Conservation (phyloP, 345 rosid species). For the Salix caprea region DNA sequence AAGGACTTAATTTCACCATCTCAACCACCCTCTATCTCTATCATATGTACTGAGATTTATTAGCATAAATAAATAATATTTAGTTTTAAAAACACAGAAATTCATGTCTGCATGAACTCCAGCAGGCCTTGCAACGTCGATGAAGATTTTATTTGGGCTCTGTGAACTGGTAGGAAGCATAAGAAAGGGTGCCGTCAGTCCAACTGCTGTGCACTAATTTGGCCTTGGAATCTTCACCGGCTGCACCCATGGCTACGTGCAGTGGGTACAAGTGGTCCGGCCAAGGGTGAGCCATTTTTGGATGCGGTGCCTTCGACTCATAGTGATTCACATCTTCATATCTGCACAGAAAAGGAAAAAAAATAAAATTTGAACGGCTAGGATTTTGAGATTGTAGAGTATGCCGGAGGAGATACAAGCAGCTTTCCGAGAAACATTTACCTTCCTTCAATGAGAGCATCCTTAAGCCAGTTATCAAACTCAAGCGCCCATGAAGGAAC, state of each 20-base stretch:
- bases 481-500: conserved; percentile 63
- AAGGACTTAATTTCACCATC: too few relatives aligned
- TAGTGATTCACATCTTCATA: conserved; percentile 75
- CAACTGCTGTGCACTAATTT: conserved; percentile 79
- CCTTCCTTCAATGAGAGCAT: conserved; percentile 83
- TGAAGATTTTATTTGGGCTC: conserved; percentile 23
- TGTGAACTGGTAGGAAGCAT: conserved; percentile 70
- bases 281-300: conserved; percentile 73
- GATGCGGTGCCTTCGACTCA: conserved; percentile 61
- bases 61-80: too few relatives aligned
- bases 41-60: too few relatives aligned
- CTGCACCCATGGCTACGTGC: conserved; percentile 91
- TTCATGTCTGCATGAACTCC: not conserved
- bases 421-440: conserved; percentile 5
- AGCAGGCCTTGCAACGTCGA: not conserved
- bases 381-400: not conserved
- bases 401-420: not conserved
- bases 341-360: conserved; percentile 20
- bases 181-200: conserved; percentile 63
- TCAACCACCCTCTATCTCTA: too few relatives aligned
- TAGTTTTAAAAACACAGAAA: too few relatives aligned
- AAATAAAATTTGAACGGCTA: not conserved
- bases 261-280: conserved; percentile 90
- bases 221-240: conserved; percentile 59
- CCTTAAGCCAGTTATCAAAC: conserved; percentile 79